Base-by-base conservation (phyloP, 208 protist species). In the Borovskyia barvae region DNA sequence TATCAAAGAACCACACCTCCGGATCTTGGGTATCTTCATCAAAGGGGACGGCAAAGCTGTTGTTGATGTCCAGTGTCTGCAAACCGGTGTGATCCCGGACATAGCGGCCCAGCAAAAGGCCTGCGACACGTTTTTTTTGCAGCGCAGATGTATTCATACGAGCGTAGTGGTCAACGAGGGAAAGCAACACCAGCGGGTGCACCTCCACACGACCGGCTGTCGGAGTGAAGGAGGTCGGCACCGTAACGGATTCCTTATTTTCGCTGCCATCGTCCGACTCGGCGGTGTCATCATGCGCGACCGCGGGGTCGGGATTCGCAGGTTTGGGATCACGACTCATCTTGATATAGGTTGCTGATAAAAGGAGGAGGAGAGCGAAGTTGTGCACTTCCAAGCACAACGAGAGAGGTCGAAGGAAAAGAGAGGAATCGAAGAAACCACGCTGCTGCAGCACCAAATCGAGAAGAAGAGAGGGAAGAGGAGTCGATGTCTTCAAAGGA, bases 41-140 rank as follows among this genome's bases (percentile, higher is more conserved):
- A 72, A 99, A 99, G 12, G 99, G 99, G 22, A 99, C 95, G 29
- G 98, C 98, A 77, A 98, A 99, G 59, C 87, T 96, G 85, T 99
- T 99, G 76, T 97, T 95, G 62, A 96, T 93, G 72, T 97, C 90
- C 0, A 96, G 71, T 26, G 73, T 82, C 51, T 83, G 83, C 59
- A 62, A 63, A 17, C 82, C 79, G 20, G 47, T 70, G 12, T 56
- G 43, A 40, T 80, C 73, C 29, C 72, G 65, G 47, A 80, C 72
- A 73, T 91, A 82, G 36, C 86, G 62, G 6, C 98, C 98, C 1
- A 99, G 86, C 19, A 99, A 85, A 12, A 99, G 77, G 7, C 98
- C 98, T 45, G 98, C 95, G 14, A 99, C 98, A 17, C 98, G 87
- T 69, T 98, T 97, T 41, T 96, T 93, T 15, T 81, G 62, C 22